Conservation (phyloP, 176 grass and related monocot genomes). For the Phoenix dactylifera region DNA sequence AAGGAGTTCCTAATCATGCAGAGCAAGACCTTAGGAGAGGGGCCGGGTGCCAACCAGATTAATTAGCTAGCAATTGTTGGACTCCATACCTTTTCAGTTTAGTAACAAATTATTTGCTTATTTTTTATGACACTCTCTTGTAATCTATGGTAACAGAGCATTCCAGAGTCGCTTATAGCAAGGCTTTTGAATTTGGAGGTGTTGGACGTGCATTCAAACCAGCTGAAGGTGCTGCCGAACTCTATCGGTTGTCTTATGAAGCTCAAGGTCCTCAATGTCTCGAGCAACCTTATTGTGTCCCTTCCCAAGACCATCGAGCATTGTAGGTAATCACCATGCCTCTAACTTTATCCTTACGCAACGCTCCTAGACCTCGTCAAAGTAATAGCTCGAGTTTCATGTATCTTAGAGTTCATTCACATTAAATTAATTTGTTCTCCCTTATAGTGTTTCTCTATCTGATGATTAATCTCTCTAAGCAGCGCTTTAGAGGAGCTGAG, state of each 20-base stretch:
- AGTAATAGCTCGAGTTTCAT: too few species aligned
- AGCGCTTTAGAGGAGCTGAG: constrained; percentile 23
- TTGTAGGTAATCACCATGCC: constrained; percentile 38
- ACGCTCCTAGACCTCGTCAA: too few species aligned
- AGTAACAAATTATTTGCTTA: too few species aligned
- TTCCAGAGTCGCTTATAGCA: constrained; percentile 85
- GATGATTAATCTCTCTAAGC: background rate
- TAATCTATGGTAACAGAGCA: constrained; percentile 33
- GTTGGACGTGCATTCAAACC: constrained; percentile 89
- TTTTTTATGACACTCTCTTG: background rate
- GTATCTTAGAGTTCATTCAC: too few species aligned
- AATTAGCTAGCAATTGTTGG: background rate
- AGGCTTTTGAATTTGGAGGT: constrained; percentile 77
- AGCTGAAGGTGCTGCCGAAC: constrained; percentile 79
- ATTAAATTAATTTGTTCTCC: too few species aligned
- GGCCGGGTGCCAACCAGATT: too few species aligned
- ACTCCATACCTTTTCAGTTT: too few species aligned
- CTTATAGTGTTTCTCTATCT: too few species aligned
- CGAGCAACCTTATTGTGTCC: constrained; percentile 76
- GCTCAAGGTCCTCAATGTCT: constrained; percentile 85
- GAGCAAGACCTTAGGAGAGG: too few species aligned
- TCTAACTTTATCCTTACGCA: background rate
- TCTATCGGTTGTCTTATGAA: constrained; percentile 96
- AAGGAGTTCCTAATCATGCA: too few species aligned
- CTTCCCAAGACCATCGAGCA: constrained; percentile 79